Conservation (phyloP, 2,329 filamentous ascomycete genomes). For the Penicillium sp. region DNA sequence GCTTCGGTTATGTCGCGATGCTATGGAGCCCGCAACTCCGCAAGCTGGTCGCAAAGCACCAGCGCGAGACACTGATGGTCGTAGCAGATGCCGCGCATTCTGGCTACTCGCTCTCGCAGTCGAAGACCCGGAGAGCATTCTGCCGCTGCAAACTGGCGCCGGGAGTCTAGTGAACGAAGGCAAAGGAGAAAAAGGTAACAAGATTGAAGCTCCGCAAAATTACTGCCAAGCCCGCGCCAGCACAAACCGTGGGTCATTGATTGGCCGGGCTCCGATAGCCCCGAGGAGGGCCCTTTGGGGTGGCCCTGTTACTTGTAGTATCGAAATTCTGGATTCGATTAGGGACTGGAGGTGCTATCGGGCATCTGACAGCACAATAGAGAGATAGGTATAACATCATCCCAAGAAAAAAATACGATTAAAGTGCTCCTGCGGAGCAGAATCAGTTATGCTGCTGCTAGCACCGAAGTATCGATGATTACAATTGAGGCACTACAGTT, state of each 20-base stretch:
- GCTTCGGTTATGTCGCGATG: conserved; percentile 20
- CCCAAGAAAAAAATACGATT: no score
- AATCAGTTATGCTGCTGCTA: no score
- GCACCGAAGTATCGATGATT: no score
- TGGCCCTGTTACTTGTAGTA: background rate
- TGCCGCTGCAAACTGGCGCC: conserved; percentile 19
- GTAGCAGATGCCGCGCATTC: conserved; percentile 31
- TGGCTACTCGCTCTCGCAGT: conserved; percentile 32
- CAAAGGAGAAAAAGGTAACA: conserved; percentile 19
- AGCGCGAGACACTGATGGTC: conserved; percentile 21
- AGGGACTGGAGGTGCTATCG: background rate
- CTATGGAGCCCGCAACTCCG: conserved; percentile 26
- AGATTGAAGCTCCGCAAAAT: conserved; percentile 29
- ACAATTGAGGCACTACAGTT: no score
- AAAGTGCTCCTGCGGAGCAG: no score
- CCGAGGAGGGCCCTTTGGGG: background rate
- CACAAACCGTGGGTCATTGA: conserved; percentile 29
- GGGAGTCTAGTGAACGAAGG: conserved; percentile 11
- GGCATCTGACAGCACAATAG: background rate
- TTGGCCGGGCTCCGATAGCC: conserved; percentile 26
- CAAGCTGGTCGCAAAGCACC: conserved; percentile 28
- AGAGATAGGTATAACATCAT: background rate
- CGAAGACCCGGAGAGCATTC: conserved; percentile 40
- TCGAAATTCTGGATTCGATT: background rate
- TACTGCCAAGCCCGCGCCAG: conserved; percentile 30